These are phyloP conservation scores for Thraustochytrium sp. DNA, from an alignment of 352 stramenopile species.

Conservation along the genomic window DNA sequence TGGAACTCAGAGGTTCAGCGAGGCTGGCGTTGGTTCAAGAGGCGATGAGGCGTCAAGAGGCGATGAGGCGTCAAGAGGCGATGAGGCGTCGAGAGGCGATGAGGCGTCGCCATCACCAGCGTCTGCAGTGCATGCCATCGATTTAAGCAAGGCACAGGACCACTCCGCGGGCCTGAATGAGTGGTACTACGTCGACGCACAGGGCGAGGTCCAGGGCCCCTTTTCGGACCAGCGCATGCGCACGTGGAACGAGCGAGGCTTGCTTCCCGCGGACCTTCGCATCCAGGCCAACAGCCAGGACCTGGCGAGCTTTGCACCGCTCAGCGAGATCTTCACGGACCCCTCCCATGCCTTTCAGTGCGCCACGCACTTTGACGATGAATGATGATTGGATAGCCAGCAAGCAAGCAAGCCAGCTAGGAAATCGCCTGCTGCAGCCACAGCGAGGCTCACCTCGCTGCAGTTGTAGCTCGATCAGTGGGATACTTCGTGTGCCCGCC, in stretches of 20 bases:
- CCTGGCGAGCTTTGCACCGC: not conserved
- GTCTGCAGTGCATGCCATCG: no score
- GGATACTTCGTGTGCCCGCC: no score
- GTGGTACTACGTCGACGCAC: constrained; percentile 27
- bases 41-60: no score
- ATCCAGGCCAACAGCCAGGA: not conserved
- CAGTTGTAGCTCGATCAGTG: no score
- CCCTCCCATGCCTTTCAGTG: not conserved
- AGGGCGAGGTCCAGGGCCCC: not conserved
- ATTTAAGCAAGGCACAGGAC: not conserved
- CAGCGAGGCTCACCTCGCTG: no score
- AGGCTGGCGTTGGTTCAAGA: no score
- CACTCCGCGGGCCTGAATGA: not conserved
- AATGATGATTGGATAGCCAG: not conserved
- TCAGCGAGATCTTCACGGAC: not conserved
- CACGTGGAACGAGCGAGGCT: constrained; percentile 20
- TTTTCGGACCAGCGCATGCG: constrained; percentile 36
- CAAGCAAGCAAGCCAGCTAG: not conserved
- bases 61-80: no score
- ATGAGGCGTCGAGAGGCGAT: no score
- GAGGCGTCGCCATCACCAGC: no score
- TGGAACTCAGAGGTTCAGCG: no score
- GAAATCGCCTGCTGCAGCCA: no score
- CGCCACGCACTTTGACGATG: not conserved
- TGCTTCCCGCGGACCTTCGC: constrained; percentile 2